Evolutionary conservation across 2,329 filamentous ascomycete species (phyloP), one percentile per base, ranked within the genome.

Genomic region (Pseudocercospora cruenta): DNA sequence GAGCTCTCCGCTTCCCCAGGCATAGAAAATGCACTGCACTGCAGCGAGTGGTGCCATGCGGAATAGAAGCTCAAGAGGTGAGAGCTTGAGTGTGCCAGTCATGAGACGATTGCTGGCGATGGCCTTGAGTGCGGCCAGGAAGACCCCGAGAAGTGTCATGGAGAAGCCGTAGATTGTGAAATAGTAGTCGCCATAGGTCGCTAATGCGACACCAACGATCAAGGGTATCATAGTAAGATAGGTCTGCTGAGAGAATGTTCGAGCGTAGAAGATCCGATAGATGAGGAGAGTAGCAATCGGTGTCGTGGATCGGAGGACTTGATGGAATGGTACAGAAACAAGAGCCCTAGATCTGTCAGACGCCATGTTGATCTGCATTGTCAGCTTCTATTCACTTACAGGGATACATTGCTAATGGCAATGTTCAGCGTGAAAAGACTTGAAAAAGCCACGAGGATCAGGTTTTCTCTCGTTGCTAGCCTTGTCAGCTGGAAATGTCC

Each of bases 141-240:
- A 26, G 19, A 53, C 49, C 12, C 49, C 49, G 22, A 53, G 49
- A 7, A 53, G 49, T 12, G 49, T 53, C 49, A 53, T 53, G 21
- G 49, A 53, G 22, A 53, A 53, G 49, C 49, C 49, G 24, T 53
- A 53, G 14, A 53, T 26, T 10, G 49, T 53, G 49, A 53, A 53
- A 16, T 53, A 53, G 49, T 53, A 53, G 49, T 53, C 49, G 19
- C 49, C 49, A 14, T 53, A 53, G 5, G 49, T 53, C 12, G 49
- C 49, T 9, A 53, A 53, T 2, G 49, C 49, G 2, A 53, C 49
- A 26, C 49, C 49, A 7, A 53, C 24, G 10, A 53, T 53, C 22
- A 53, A 12, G 8, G 49, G 49, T 53, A 53, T 26, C 49, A 53
- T 53, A 1, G 49, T 53, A 22, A 53, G 49, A 8, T 53, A 53